Evolutionary conservation across 1,139 yeast genomes (phyloP), one percentile per base, ranked within the genome.

Genomic region (Sugiyamaella neomexicana): DNA sequence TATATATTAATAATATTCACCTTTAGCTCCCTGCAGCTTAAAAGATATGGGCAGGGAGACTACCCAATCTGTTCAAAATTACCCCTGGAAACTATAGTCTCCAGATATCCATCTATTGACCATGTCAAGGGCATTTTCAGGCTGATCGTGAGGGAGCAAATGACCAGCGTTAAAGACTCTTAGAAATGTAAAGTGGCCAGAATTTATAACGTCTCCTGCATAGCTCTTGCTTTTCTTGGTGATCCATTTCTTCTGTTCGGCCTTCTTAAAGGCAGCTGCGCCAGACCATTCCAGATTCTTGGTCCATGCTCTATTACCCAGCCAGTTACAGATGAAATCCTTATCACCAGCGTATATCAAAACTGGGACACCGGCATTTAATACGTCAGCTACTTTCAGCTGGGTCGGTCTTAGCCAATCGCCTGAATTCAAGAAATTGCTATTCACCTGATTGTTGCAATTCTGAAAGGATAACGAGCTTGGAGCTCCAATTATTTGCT

Each of bases 261-360:
- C 67, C 32, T 60, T 49, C 46, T 65, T 66, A 62, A 73, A 70
- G 48, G 66, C 63, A 47, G 67, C 65, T 47, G 70, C 69, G 48
- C 79, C 80, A 37, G 67, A 57, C 91, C 95, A 89, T 59, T 81
- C 83, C 62, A 89, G 78, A 57, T 73, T 75, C 63, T 85, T 77
- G 37, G 88, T 75, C 91, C 95, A 87, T 2, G 86, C 93, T 65
- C 80, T 79, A 72, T 87, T 88, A 55, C 96, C 96, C 60, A 89
- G 77, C 93, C 96, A 89, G 74, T 89, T 89, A 75, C 96, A 89
- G 62, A 89, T 88, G 70, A 80, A 88, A 71, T 89, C 96, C 72
- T 87, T 87, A 71, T 89, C 95, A 64, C 96, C 96, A 12, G 95
- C 95, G 66, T 88, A 89, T 57, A 88, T 78, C 66, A 89, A 78